Conservation (phyloP, 106 monocot species). For the Platanthera zijinensis region DNA sequence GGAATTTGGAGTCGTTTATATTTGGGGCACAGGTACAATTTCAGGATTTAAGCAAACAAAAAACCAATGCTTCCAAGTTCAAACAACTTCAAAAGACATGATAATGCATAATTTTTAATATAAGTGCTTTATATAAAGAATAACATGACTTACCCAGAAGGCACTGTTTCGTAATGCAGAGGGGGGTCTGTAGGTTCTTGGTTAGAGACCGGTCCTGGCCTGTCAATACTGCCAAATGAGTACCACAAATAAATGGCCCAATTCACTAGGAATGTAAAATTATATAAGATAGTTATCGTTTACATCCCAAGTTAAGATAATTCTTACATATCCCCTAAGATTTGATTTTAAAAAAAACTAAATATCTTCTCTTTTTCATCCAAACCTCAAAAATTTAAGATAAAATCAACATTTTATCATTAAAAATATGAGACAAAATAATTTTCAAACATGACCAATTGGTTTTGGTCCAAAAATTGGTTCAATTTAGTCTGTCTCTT, state of each 20-base stretch:
- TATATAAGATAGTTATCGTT: no score
- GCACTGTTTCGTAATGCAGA: neutral
- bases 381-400: no score
- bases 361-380: no score
- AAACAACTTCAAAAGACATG: neutral
- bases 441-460: no score
- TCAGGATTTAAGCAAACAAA: neutral
- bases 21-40: neutral
- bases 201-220: neutral
- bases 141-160: slow-evolving; percentile 2
- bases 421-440: no score
- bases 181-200: neutral
- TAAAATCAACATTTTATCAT: no score
- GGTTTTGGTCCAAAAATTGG: no score
- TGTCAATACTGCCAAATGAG: neutral
- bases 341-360: no score
- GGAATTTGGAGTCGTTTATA: neutral
- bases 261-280: neutral
- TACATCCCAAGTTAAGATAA: no score
- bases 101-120: neutral
- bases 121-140: neutral
- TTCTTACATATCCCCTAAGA: no score
- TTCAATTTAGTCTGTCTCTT: no score
- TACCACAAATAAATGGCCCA: neutral
- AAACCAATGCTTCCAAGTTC: neutral